Evolutionary conservation across 305 asterid genomes (phyloP), one percentile per base, ranked within the genome.

Genomic region (Fraxinus greggii): DNA sequence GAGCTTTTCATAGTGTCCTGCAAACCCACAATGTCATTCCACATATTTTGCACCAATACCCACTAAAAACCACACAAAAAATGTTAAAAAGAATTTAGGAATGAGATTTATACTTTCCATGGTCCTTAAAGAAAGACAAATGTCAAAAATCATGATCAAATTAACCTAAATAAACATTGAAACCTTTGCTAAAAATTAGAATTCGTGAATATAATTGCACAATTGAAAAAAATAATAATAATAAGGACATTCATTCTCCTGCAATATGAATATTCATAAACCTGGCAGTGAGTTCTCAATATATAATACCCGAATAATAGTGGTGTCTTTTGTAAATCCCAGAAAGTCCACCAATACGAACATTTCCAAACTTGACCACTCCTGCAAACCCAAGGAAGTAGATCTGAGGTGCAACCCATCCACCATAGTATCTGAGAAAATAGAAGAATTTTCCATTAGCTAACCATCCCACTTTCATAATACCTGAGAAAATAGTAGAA

Each of bases 311-410:
- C 84, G 81, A 83, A 84, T 81, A 77, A 82, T 94, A 96, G 89
- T 96, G 89, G 78, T 84, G 83, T 78, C 87, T 82, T 69, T 96
- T 96, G 86, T 90, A 96, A 69, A 96, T 96, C 84, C 99, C 98
- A 80, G 99, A 96, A 82, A 94, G 92, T 81, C 99, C 99, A 86
- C 98, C 99, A 74, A 96, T 94, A 75, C 99, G 99, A 85, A 96
- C 85, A 86, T 93, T 96, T 70, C 98, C 99, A 81, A 91, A 96
- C 90, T 90, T 96, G 83, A 94, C 59, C 63, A 96, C 88, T 85
- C 99, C 99, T 26, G 98, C 98, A 88, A 90, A 92, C 78, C 98
- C 99, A 82, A 96, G 97, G 89, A 94, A 96, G 92, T 87, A 96
- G 82, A 96, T 96, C 31, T 92, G 85, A 65, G 98, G 99, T 75